A percentile compares a stretch with the other conserved stretches of the same genome.
phyloP scores from a whole-genome alignment of 305 asterid species.

The Fraxinus platypoda region DNA sequence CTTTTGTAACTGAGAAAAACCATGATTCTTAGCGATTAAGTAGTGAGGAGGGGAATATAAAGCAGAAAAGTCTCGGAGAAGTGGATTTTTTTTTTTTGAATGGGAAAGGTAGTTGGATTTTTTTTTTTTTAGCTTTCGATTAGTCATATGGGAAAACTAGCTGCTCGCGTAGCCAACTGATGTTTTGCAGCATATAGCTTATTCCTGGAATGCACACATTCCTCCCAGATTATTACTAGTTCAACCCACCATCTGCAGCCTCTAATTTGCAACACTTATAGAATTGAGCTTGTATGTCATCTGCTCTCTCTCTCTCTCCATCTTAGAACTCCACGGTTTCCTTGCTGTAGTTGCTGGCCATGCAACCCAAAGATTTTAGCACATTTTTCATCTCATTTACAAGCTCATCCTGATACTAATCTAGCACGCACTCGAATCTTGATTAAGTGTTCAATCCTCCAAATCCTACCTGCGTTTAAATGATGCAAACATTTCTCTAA shows the following conservation, averaged over 20 bases:
- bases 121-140: neutral
- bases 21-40: neutral
- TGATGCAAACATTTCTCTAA: neutral
- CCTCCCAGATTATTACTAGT: neutral
- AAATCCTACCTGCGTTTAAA: neutral
- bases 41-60: neutral
- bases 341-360: neutral
- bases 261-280: neutral
- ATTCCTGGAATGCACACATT: neutral
- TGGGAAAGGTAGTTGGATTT: neutral
- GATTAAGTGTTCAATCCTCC: neutral
- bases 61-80: conserved; percentile 12
- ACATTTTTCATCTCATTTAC: neutral
- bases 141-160: neutral
- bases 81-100: neutral
- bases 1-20: neutral
- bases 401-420: neutral
- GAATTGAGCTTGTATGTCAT: neutral
- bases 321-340: neutral
- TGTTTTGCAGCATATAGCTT: neutral
- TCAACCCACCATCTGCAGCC: neutral
- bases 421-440: neutral
- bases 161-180: neutral
- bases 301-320: neutral
- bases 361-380: conserved; percentile 9